These are phyloP conservation scores for Paspalum notatum DNA, from an alignment of 176 grass and related monocot genomes.

Conservation along the genomic window DNA sequence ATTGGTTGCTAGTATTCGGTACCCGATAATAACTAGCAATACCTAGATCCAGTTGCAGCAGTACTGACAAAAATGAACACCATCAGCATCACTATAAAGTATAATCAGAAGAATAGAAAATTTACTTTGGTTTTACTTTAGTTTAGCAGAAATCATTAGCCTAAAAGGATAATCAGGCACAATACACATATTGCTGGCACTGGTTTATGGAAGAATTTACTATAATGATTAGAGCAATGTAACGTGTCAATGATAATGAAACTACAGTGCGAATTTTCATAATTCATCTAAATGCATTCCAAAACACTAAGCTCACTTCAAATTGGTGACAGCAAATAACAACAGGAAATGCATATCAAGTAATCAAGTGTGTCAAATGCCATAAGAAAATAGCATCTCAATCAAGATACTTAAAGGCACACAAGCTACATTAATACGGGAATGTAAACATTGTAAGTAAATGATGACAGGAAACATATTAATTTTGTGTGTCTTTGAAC, in stretches of 20 bases:
- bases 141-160: neutral
- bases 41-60: neutral
- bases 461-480: too few relatives aligned
- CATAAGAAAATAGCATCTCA: too few relatives aligned
- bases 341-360: too few relatives aligned
- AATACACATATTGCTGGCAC: neutral
- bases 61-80: neutral
- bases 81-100: neutral
- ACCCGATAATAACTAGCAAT: neutral
- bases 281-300: too few relatives aligned
- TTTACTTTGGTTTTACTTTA: slow-evolving; percentile 4
- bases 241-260: too few relatives aligned
- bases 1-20: neutral
- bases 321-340: too few relatives aligned
- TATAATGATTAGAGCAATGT: neutral
- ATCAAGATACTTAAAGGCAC: too few relatives aligned
- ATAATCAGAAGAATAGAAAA: neutral
- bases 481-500: neutral
- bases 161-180: neutral
- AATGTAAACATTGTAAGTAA: too few relatives aligned
- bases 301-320: too few relatives aligned
- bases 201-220: neutral
- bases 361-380: too few relatives aligned
- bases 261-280: too few relatives aligned
- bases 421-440: too few relatives aligned